A percentile compares a stretch with the other conserved stretches of the same genome.
Conservation (phyloP, 306 rosid genomes). For the Malus fusca region DNA sequence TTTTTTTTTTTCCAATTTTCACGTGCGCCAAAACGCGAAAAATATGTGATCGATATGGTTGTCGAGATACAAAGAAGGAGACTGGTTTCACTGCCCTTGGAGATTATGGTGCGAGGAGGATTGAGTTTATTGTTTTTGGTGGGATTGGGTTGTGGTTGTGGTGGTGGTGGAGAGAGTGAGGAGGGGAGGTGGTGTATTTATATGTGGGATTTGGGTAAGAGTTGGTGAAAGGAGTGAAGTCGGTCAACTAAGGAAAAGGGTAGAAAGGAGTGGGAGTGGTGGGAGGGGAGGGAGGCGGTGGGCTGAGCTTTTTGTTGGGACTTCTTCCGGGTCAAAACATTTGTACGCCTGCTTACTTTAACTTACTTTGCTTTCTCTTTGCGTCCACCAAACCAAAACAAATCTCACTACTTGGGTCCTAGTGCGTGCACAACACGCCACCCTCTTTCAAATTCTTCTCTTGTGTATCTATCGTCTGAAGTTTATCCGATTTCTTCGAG, state of each 20-base stretch:
- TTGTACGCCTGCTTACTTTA: slow-evolving; percentile 1
- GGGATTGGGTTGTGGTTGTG: not conserved
- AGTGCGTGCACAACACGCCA: slow-evolving; percentile 6
- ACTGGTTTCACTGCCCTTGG: not conserved
- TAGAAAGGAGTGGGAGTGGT: not conserved
- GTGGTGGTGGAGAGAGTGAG: not conserved
- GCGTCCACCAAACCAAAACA: not conserved
- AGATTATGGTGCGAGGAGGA: not conserved
- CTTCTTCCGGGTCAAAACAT: slow-evolving; percentile 60
- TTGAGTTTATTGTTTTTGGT: not conserved
- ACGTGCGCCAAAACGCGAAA: not conserved
- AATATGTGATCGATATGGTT: not conserved
- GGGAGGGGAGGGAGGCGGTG: slow-evolving; percentile 8
- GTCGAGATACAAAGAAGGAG: not conserved
- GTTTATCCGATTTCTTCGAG: not conserved
- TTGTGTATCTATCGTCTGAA: no score
- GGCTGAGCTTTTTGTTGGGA: slow-evolving; percentile 21
- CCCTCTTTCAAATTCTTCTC: not conserved
- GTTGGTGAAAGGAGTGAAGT: slow-evolving; percentile 46
- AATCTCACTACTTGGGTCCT: not conserved
- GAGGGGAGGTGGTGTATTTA: not conserved
- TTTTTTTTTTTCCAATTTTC: not conserved
- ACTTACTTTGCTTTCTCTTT: not conserved
- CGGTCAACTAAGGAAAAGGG: slow-evolving; percentile 55
- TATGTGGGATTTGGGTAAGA: not conserved